Evolutionary conservation across 768 basidiomycete genomes (phyloP).

Genomic region (Rubroboletus pulcherrimus): DNA sequence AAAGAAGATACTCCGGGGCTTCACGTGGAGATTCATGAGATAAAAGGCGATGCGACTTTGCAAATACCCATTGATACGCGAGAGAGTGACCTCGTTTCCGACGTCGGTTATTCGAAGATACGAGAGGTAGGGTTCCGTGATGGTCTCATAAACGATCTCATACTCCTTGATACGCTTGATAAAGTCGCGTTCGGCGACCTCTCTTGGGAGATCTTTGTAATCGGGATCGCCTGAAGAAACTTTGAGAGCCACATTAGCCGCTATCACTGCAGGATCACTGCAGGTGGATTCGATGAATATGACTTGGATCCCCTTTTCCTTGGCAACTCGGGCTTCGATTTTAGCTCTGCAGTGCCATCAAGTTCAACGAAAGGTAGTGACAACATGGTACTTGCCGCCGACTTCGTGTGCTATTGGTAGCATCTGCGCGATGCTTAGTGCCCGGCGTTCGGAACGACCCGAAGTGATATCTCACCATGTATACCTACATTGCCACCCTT

Average conservation of each 20-base stretch:
- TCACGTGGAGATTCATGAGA: constrained; percentile 96
- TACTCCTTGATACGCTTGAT: constrained; percentile 87
- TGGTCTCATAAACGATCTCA: constrained; percentile 92
- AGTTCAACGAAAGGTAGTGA: background rate
- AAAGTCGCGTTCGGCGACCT: constrained; percentile 88
- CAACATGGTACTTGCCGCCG: constrained; percentile 52
- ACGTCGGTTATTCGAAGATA: constrained; percentile 93
- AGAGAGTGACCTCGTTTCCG: constrained; percentile 82
- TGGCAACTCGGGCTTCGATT: constrained; percentile 78
- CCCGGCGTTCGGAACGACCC: background rate
- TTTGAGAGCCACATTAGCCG: constrained; percentile 94
- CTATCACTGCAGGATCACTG: constrained; percentile 90
- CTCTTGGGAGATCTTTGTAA: constrained; percentile 84
- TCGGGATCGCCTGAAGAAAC: constrained; percentile 97
- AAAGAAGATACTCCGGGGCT: constrained; percentile 94
- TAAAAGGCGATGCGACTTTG: constrained; percentile 98
- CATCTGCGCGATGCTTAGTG: constrained; percentile 54
- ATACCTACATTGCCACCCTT: constrained; percentile 96
- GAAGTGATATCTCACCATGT: constrained; percentile 58
- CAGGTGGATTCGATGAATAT: constrained; percentile 96
- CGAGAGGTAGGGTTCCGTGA: constrained; percentile 85
- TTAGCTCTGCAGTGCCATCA: constrained; percentile 52
- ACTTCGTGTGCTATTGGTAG: constrained; percentile 84
- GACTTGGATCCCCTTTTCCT: constrained; percentile 81
- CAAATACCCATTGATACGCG: constrained; percentile 88